Conservation (phyloP, 345 rosid genomes). For the Garcia nutans region DNA sequence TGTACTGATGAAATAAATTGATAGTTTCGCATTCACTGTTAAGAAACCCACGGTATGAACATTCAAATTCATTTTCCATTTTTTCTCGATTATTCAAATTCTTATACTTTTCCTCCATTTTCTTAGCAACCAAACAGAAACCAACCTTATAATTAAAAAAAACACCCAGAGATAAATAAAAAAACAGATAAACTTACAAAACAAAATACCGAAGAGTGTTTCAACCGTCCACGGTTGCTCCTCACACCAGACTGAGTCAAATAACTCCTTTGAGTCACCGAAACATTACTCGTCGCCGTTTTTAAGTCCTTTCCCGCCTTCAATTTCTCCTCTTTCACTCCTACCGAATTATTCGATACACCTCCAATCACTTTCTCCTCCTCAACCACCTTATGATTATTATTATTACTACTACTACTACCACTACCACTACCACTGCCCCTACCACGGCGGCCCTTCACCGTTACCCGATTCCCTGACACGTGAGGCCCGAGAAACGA, state of each 20-base stretch:
- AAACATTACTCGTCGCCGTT: slow-evolving; percentile 32
- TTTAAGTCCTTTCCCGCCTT: slow-evolving; percentile 22
- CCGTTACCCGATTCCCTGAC: slow-evolving; percentile 40
- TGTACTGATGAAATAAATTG: not conserved
- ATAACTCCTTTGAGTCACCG: slow-evolving; percentile 22
- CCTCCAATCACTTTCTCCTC: slow-evolving; percentile 26
- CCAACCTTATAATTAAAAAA: not conserved
- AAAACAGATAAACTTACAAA: slow-evolving; percentile 35
- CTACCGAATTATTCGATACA: not conserved
- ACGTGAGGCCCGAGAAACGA: slow-evolving; percentile 56
- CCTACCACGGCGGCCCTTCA: slow-evolving; percentile 33
- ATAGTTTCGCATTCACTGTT: not conserved
- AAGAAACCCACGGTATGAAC: no score
- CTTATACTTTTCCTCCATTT: not conserved
- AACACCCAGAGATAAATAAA: no score
- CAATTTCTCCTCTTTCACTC: slow-evolving; percentile 24
- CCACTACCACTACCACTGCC: slow-evolving; percentile 15
- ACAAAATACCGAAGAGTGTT: slow-evolving; percentile 28
- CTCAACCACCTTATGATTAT: slow-evolving; percentile 27
- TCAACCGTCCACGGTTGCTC: slow-evolving; percentile 39
- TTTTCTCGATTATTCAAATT: not conserved
- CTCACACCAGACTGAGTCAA: slow-evolving; percentile 31
- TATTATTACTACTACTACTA: no score
- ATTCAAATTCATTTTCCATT: not conserved
- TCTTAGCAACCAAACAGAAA: not conserved